These are phyloP conservation scores for Coffea canephora DNA, from an alignment of 257 asterid genomes.

Conservation along the genomic window DNA sequence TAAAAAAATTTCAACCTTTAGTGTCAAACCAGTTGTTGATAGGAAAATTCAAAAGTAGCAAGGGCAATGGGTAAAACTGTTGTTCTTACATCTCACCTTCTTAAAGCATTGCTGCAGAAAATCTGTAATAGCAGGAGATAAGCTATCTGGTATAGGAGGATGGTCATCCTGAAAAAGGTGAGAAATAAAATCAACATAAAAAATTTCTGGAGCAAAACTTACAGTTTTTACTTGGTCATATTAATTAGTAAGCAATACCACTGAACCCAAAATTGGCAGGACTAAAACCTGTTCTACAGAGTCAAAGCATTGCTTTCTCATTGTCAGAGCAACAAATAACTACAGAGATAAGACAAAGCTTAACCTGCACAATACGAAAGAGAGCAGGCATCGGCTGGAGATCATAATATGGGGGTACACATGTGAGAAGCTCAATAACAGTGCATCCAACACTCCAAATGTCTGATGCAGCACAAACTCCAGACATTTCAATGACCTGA, in stretches of 20 bases:
- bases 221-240: neutral
- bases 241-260: neutral
- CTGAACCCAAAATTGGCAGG: conserved; percentile 2
- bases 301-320: neutral
- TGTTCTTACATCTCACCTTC: conserved; percentile 34
- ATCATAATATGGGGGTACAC: conserved; percentile 94
- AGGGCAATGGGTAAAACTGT: neutral
- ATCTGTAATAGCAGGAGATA: conserved; percentile 50
- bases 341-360: conserved; percentile 20
- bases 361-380: conserved; percentile 94
- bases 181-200: neutral
- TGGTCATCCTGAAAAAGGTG: conserved; percentile 41
- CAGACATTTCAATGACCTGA: conserved; percentile 99
- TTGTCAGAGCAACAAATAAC: neutral
- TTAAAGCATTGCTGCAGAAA: conserved; percentile 50
- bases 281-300: neutral
- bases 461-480: conserved; percentile 99
- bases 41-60: neutral
- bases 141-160: conserved; percentile 54
- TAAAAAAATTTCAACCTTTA: neutral
- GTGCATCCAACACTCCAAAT: conserved; percentile 99
- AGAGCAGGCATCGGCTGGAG: conserved; percentile 99
- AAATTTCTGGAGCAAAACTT: neutral
- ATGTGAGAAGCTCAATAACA: conserved; percentile 94
- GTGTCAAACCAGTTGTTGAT: neutral